A percentile compares a stretch with the other conserved stretches of the same genome.
These are phyloP conservation scores for Quercus lobata DNA, from an alignment of 331 rosid species.

Conservation along the genomic window DNA sequence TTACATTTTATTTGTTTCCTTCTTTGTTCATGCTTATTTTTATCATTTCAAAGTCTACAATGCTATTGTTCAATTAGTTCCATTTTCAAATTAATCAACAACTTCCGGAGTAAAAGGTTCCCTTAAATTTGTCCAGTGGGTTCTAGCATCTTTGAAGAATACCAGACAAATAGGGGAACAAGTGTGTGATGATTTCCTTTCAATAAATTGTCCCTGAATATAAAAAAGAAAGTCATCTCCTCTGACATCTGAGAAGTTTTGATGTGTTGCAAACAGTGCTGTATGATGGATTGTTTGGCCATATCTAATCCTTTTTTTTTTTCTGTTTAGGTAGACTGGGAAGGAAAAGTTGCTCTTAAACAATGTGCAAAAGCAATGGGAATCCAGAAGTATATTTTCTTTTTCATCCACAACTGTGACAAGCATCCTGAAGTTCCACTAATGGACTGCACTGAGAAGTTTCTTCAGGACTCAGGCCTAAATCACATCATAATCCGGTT, in stretches of 20 bases:
- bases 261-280: background rate
- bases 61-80: background rate
- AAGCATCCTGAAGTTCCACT: constrained; percentile 96
- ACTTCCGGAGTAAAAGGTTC: background rate
- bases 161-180: background rate
- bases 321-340: constrained; percentile 89
- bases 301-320: constrained; percentile 19
- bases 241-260: background rate
- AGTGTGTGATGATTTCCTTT: background rate
- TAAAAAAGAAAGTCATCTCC: background rate
- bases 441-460: constrained; percentile 96
- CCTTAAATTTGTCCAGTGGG: background rate
- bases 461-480: constrained; percentile 77
- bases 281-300: constrained; percentile 7
- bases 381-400: constrained; percentile 86
- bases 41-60: background rate
- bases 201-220: background rate
- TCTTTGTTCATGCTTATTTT: background rate
- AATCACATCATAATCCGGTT: constrained; percentile 67
- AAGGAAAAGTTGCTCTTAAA: constrained; percentile 93
- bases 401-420: constrained; percentile 93
- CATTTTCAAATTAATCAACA: background rate
- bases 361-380: constrained; percentile 98
- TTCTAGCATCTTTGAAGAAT: background rate
- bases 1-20: background rate